Base-by-base conservation (phyloP, 1,284 basidiomycete genomes). In the Schizophyllum amplum region DNA sequence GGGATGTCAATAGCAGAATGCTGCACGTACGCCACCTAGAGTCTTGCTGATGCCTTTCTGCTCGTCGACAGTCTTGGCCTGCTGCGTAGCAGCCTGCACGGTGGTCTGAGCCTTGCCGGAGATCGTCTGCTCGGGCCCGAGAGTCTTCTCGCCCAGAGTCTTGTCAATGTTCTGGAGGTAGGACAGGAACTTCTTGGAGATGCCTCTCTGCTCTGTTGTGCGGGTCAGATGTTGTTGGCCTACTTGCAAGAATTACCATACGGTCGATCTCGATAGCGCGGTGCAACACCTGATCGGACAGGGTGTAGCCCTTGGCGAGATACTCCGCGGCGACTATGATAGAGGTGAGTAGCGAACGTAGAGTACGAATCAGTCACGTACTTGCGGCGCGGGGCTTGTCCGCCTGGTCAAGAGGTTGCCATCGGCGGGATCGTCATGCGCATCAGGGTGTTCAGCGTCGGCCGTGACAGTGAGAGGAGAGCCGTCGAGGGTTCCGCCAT, bases 261-360 rank as follows among this genome's bases (percentile, higher is more conserved):
- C 89, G 73, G 72, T 96, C 93, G 54, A 94, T 75, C 59, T 94
- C 90, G 66, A 98, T 97, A 23, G 94, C 92, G 61, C 85, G 84
- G 63, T 89, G 79, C 52, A 97, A 77, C 61, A 94, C 81, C 57
- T 80, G 69, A 68, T 97, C 94, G 22, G 86, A 86, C 47, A 97
- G 79, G 51, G 69, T 68, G 73, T 97, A 97, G 1, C 94, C 94
- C 67, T 82, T 84, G 1, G 91, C 88, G 42, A 98, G 82, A 71
- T 94, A 93, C 70, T 96, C 94, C 46, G 94, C 94, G 21, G 87
- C 88, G 65, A 95, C 91, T 77, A 67, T 22, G 23, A 22, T 27
- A 49, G 22, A 51, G 27, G 49, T n/a, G 3, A 23, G 55, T 48
- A 48, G 11, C 26, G 22, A 27, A 17, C 7, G 24, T 21, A 55